These are phyloP conservation scores for Urtica urens DNA, from an alignment of 306 rosid species.

Conservation along the genomic window DNA sequence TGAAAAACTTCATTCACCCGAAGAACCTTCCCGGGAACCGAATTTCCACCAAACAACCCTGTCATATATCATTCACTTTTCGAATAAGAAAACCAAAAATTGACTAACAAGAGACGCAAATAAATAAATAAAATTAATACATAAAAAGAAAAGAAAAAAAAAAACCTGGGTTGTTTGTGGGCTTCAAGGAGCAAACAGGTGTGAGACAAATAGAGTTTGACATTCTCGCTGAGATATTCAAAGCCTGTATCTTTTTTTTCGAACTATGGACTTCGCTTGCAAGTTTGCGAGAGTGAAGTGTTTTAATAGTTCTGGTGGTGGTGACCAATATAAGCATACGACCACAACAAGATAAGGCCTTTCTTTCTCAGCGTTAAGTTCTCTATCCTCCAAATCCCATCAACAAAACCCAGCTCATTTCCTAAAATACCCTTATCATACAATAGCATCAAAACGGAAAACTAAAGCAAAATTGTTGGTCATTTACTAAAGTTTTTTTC, in stretches of 20 bases:
- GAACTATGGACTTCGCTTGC: conserved; percentile 4
- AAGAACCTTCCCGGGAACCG: conserved; percentile 38
- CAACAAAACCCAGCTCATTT: conserved; percentile 1
- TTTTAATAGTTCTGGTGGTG: not conserved
- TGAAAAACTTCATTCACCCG: conserved; percentile 36
- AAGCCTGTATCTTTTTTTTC: not conserved
- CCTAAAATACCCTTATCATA: conserved; percentile 20
- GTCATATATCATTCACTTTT: not conserved
- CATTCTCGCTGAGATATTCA: conserved; percentile 27
- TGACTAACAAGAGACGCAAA: not conserved
- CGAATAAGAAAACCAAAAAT: not conserved
- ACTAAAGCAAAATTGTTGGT: too few species aligned
- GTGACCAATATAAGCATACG: not conserved
- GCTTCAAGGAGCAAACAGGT: conserved; percentile 46
- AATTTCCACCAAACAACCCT: conserved; percentile 38
- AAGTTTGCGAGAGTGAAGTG: conserved; percentile 16
- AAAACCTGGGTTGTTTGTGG: conserved; percentile 65
- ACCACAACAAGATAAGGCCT: conserved; percentile 28
- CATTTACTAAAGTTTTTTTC: too few species aligned
- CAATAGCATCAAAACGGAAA: too few species aligned
- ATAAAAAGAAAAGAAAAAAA: not conserved
- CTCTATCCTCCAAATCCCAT: not conserved
- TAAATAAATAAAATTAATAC: conserved; percentile 2
- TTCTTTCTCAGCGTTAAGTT: too few species aligned
- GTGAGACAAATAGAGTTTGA: conserved; percentile 38